Evolutionary conservation across 495 filamentous ascomycete genomes (phyloP).

Genomic region (Melanomma pulvis-pyrius): DNA sequence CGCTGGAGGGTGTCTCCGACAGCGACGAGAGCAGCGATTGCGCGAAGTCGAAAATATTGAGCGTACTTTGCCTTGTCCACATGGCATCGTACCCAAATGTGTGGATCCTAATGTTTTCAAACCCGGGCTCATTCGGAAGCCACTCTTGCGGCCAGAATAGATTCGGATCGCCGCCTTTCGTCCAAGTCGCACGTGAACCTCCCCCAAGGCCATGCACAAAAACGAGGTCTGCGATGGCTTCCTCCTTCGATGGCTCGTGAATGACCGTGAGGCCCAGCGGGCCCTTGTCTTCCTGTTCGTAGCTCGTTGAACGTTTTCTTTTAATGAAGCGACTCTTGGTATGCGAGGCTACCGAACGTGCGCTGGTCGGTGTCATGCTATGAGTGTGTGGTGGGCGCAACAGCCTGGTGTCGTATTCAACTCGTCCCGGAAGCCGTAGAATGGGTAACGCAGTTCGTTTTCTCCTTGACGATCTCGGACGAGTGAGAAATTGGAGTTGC

Average conservation of each 20-base stretch:
- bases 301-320: no score
- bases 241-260: neutral
- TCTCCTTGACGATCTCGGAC: no score
- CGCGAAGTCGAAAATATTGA: neutral
- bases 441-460: no score
- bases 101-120: slow-evolving; percentile 45
- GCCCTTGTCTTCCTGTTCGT: no score
- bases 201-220: slow-evolving; percentile 33
- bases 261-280: neutral
- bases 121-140: slow-evolving; percentile 44
- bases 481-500: no score
- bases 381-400: no score
- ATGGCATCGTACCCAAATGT: slow-evolving; percentile 46
- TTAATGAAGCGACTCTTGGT: no score
- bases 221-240: slow-evolving; percentile 12
- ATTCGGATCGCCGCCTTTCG: neutral
- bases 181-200: slow-evolving; percentile 31
- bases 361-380: no score
- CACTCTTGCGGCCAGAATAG: slow-evolving; percentile 48
- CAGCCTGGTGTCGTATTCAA: no score
- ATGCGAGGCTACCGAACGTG: no score
- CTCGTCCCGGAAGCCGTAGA: no score
- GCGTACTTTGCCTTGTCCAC: slow-evolving; percentile 14
- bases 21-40: neutral
- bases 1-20: neutral